Percentiles rank a stretch among this genome's conserved stretches.
phyloP scores from a whole-genome alignment of 805 yeast species.

The Hanseniaspora vineae region DNA sequence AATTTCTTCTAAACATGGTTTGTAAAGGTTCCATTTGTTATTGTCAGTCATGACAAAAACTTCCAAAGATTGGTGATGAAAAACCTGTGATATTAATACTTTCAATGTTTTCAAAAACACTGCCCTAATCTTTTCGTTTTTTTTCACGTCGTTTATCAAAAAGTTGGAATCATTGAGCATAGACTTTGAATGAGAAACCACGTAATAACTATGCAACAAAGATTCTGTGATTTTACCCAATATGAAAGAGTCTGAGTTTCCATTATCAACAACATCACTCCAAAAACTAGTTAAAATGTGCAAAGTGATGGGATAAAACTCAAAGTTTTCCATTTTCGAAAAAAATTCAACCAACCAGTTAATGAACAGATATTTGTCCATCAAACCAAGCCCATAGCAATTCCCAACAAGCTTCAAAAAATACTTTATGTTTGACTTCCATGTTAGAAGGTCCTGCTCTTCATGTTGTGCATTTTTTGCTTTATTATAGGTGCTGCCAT shows the following conservation, averaged over 20 bases:
- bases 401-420: slow-evolving; percentile 46
- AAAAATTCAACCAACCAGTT: slow-evolving; percentile 50
- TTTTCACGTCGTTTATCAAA: slow-evolving; percentile 24
- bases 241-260: slow-evolving; percentile 22
- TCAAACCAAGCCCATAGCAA: slow-evolving; percentile 52
- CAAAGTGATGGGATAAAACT: slow-evolving; percentile 33
- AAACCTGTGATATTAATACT: slow-evolving; percentile 17
- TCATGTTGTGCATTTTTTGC: slow-evolving; percentile 4
- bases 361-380: slow-evolving; percentile 51
- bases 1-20: slow-evolving; percentile 33
- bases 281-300: slow-evolving; percentile 57
- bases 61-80: slow-evolving; percentile 29
- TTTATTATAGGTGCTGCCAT: too few species aligned
- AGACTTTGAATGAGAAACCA: slow-evolving; percentile 22
- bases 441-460: slow-evolving; percentile 8
- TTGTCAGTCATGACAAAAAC: slow-evolving; percentile 47
- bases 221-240: slow-evolving; percentile 55
- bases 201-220: slow-evolving; percentile 36
- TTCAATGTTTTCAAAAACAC: slow-evolving; percentile 17
- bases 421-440: slow-evolving; percentile 45
- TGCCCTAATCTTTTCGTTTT: slow-evolving; percentile 21
- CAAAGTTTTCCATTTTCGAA: slow-evolving; percentile 24
- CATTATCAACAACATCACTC: slow-evolving; percentile 48
- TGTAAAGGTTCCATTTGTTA: slow-evolving; percentile 41
- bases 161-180: slow-evolving; percentile 26